Evolutionary conservation across 306 rosid species (phyloP).

Genomic region (Lithocarpus polystachyus): DNA sequence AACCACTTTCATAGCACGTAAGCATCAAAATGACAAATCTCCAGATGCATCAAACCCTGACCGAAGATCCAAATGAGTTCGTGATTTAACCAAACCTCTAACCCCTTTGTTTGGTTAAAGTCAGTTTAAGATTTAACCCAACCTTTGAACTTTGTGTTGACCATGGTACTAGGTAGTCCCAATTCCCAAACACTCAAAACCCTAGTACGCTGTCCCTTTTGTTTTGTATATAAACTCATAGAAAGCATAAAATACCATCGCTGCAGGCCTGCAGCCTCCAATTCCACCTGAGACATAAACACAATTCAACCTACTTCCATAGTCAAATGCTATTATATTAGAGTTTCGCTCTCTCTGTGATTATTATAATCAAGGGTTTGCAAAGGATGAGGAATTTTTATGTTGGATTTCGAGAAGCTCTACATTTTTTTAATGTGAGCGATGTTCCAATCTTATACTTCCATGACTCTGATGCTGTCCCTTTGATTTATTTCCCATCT

Average conservation of each 20-base stretch:
- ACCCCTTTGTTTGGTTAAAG: too few relatives aligned
- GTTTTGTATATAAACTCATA: not conserved
- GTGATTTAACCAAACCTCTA: too few relatives aligned
- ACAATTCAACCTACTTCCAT: not conserved
- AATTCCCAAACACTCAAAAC: not conserved
- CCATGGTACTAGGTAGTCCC: not conserved
- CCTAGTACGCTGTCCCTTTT: not conserved
- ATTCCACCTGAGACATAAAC: too few relatives aligned
- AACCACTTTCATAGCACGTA: too few relatives aligned
- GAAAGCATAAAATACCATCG: not conserved
- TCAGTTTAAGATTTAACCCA: too few relatives aligned
- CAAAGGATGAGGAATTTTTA: conserved; percentile 41
- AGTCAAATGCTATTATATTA: not conserved
- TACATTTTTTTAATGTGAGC: conserved; percentile 28
- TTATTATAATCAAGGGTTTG: not conserved
- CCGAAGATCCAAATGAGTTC: too few relatives aligned
- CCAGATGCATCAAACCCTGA: too few relatives aligned
- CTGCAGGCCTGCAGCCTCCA: not conserved
- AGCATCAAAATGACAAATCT: too few relatives aligned
- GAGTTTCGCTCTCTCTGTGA: too few relatives aligned
- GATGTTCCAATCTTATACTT: conserved; percentile 54
- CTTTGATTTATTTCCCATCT: not conserved
- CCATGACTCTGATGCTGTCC: conserved; percentile 67
- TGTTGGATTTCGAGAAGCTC: conserved; percentile 47
- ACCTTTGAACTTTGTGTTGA: too few relatives aligned